Evolutionary conservation across 805 yeast species (phyloP).

Genomic region (Candida hungchunana): DNA sequence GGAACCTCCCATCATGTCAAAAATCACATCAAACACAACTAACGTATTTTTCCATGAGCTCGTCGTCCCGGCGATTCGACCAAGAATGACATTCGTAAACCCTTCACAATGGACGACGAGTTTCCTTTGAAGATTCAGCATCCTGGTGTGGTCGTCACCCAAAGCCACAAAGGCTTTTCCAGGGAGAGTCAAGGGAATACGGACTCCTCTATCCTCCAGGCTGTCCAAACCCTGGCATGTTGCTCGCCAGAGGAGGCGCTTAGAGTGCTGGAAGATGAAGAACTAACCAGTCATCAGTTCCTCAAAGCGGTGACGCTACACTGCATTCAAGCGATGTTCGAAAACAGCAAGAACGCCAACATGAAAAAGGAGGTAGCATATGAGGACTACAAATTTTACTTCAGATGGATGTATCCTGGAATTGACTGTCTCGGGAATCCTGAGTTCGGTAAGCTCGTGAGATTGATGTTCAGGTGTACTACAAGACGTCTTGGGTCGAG

Average conservation of each 20-base stretch:
- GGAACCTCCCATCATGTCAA: constrained; percentile 13
- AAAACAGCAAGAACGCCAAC: background rate
- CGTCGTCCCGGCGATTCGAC: background rate
- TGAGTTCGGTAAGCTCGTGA: constrained; percentile 16
- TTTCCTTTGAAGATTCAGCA: background rate
- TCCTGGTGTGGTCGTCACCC: too few species aligned
- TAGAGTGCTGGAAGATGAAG: background rate
- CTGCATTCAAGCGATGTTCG: constrained; percentile 8
- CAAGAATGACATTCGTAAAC: background rate
- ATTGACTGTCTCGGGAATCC: constrained; percentile 4
- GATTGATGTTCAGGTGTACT: constrained; percentile 3
- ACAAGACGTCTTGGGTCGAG: constrained; percentile 64
- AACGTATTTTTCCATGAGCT: background rate
- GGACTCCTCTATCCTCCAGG: too few species aligned
- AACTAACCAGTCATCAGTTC: background rate
- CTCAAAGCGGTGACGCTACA: constrained; percentile 10
- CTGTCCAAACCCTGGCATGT: background rate
- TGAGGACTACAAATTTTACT: constrained; percentile 12
- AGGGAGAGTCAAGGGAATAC: too few species aligned
- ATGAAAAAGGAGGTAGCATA: constrained; percentile 14
- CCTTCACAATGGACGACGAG: background rate
- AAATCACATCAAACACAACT: constrained; percentile 14
- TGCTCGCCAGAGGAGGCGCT: background rate
- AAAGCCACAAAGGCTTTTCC: too few species aligned
- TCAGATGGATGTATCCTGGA: constrained; percentile 3